phyloP scores from a whole-genome alignment of 148 eudicot genomes.

The Cornus kousa region DNA sequence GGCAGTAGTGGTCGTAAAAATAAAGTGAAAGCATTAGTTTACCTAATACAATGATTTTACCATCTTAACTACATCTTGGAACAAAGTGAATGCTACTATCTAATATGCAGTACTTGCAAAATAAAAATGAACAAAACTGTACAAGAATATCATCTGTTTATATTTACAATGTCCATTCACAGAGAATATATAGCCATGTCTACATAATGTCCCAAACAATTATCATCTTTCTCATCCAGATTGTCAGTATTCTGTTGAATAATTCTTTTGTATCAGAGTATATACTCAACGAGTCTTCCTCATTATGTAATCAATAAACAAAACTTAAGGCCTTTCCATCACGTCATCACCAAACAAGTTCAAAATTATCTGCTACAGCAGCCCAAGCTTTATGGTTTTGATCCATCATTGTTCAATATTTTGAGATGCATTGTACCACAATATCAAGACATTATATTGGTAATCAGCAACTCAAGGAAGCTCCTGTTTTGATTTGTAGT shows the following conservation, averaged over 20 bases:
- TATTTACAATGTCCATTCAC: not conserved
- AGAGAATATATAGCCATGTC: not conserved
- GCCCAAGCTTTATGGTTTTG: too few species aligned
- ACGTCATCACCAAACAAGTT: constrained; percentile 4
- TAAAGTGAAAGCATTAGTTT: too few species aligned
- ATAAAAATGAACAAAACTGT: not conserved
- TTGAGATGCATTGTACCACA: too few species aligned
- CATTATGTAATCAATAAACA: constrained; percentile 7
- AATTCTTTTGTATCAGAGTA: not conserved
- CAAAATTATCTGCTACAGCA: not conserved
- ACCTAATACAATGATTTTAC: too few species aligned
- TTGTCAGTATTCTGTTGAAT: not conserved
- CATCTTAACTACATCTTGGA: too few species aligned
- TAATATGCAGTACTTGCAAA: not conserved
- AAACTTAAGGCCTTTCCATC: not conserved
- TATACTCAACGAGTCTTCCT: not conserved
- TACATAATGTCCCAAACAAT: not conserved
- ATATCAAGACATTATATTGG: not conserved
- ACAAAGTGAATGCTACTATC: too few species aligned
- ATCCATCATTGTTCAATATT: too few species aligned
- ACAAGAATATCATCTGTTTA: not conserved
- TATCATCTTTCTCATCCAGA: not conserved
- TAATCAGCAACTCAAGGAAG: constrained; percentile 14
- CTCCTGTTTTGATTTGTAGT: not conserved
- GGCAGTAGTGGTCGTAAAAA: too few species aligned